A percentile compares a stretch with the other conserved stretches of the same genome.
Evolutionary conservation across 2,329 filamentous ascomycete genomes (phyloP).

Genomic region (Coleophoma cylindrospora): DNA sequence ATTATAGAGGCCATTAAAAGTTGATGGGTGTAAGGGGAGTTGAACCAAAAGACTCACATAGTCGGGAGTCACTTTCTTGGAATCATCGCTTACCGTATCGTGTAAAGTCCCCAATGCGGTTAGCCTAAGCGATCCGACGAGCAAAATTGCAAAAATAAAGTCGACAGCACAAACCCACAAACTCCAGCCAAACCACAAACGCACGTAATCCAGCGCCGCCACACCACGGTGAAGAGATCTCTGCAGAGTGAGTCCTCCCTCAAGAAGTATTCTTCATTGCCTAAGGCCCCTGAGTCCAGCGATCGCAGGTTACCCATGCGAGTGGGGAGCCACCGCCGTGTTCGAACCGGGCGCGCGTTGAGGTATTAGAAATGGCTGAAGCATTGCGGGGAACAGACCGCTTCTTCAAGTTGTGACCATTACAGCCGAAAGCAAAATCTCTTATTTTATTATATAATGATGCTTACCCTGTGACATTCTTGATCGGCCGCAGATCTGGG

Average conservation of each 20-base stretch:
- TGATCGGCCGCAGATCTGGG: too few species aligned
- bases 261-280: conserved; percentile 64
- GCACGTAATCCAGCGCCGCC: conserved; percentile 63
- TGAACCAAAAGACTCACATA: too few species aligned
- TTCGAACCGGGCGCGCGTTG: conserved; percentile 63
- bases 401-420: conserved; percentile 54
- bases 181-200: conserved; percentile 50
- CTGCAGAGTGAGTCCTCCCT: conserved; percentile 71
- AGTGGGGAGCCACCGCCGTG: conserved; percentile 61
- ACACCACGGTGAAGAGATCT: conserved; percentile 65
- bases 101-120: too few species aligned
- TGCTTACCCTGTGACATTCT: too few species aligned
- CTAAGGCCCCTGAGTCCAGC: conserved; percentile 50
- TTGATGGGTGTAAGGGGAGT: too few species aligned
- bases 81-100: too few species aligned
- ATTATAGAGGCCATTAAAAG: too few species aligned
- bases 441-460: conserved; percentile 19
- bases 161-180: conserved; percentile 24
- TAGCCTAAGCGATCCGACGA: background rate
- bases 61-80: too few species aligned
- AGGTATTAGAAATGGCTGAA: conserved; percentile 29
- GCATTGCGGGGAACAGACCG: conserved; percentile 51
- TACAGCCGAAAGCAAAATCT: conserved; percentile 42
- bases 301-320: conserved; percentile 63
- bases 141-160: conserved; percentile 13